Evolutionary conservation across 208 protist genomes (phyloP).

Genomic region (Leishmania tropica): DNA sequence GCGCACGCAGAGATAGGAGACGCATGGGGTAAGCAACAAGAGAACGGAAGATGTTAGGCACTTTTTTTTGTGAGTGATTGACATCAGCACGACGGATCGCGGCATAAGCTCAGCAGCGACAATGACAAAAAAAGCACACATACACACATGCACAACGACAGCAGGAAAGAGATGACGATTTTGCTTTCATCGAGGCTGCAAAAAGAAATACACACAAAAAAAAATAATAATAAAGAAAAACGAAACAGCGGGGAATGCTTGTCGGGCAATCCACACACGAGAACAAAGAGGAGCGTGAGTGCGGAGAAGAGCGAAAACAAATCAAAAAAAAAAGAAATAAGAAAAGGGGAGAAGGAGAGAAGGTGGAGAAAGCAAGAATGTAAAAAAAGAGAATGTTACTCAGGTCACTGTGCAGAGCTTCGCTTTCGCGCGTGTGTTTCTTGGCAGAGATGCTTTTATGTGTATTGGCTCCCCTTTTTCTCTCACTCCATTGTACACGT

Average conservation of each 20-base stretch:
- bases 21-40: neutral
- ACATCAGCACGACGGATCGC: neutral
- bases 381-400: neutral
- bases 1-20: too few species aligned
- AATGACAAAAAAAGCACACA: neutral
- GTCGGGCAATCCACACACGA: neutral
- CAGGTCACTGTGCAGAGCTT: neutral
- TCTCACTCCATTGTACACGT: neutral
- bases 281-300: neutral
- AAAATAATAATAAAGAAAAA: neutral
- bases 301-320: too few species aligned
- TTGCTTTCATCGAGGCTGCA: neutral
- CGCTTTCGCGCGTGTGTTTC: neutral
- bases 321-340: neutral
- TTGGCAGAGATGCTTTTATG: neutral
- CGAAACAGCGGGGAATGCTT: too few species aligned
- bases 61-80: neutral
- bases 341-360: neutral
- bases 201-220: too few species aligned
- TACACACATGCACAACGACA: neutral
- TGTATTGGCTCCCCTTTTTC: neutral
- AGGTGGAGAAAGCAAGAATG: too few species aligned
- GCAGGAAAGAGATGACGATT: conserved; percentile 11
- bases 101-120: too few species aligned
- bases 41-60: neutral